Evolutionary conservation across 495 filamentous ascomycete genomes (phyloP).

Genomic region (Aspergillus diversus): DNA sequence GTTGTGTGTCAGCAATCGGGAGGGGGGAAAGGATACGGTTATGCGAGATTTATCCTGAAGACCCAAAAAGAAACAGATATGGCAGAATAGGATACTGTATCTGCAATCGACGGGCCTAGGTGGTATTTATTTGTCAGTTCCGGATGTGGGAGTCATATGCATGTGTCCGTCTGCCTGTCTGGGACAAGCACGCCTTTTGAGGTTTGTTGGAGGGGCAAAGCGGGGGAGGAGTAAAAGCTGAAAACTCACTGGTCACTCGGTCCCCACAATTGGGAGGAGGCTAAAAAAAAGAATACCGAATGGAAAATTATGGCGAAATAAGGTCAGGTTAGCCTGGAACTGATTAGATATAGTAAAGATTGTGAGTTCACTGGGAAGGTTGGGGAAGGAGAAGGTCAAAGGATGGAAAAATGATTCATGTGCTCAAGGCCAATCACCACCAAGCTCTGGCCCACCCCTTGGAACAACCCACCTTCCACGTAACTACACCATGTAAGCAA

Average conservation of each 20-base stretch:
- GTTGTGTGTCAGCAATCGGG: slow-evolving; percentile 19
- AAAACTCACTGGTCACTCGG: not conserved
- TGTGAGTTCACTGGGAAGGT: not conserved
- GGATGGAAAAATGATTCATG: not conserved
- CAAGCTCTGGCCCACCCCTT: not conserved
- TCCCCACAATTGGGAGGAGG: not conserved
- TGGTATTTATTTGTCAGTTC: too few relatives aligned
- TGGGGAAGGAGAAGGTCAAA: not conserved
- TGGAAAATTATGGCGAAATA: not conserved
- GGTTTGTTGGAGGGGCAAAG: slow-evolving; percentile 10
- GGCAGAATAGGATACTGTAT: too few relatives aligned
- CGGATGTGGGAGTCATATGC: not conserved
- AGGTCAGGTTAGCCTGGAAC: not conserved
- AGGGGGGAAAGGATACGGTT: slow-evolving; percentile 1
- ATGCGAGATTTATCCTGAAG: not conserved
- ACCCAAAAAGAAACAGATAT: too few relatives aligned
- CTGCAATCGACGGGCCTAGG: too few relatives aligned
- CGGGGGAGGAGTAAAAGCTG: not conserved
- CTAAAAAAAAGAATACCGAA: not conserved
- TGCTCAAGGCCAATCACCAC: not conserved
- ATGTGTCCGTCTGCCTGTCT: slow-evolving; percentile 13
- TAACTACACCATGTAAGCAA: not conserved
- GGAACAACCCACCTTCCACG: not conserved
- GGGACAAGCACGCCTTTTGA: not conserved
- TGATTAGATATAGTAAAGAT: not conserved